phyloP scores from a whole-genome alignment of 768 basidiomycete species.

The Boletellus ananas region DNA sequence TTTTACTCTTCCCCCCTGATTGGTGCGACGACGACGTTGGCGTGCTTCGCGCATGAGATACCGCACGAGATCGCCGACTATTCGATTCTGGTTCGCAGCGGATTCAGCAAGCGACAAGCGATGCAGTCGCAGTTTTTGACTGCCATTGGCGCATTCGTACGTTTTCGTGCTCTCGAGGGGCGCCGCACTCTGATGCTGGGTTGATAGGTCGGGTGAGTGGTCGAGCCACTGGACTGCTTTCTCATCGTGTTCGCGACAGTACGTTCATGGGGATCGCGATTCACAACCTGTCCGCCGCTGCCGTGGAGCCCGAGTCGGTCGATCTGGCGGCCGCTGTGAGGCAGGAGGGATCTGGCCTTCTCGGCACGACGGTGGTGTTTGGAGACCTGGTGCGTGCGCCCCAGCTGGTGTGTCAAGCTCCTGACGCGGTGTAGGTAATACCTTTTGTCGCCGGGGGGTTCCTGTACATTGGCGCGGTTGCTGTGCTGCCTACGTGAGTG shows the following conservation, averaged over 20 bases:
- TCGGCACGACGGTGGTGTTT: conserved; percentile 77
- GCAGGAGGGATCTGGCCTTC: conserved; percentile 69
- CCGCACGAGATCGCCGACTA: conserved; percentile 98
- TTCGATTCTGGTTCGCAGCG: conserved; percentile 86
- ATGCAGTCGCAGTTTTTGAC: conserved; percentile 94
- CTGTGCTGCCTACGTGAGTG: conserved; percentile 84
- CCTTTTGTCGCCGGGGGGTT: conserved; percentile 91
- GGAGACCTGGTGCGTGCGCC: conserved; percentile 70
- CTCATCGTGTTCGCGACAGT: conserved; percentile 33
- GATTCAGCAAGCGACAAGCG: conserved; percentile 86
- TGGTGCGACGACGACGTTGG: conserved; percentile 91
- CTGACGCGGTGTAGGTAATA: conserved; percentile 55
- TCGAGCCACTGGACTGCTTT: conserved; percentile 1
- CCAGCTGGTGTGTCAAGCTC: conserved; percentile 11
- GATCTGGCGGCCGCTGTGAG: conserved; percentile 77
- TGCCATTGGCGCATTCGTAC: conserved; percentile 87
- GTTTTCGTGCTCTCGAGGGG: conserved; percentile 12
- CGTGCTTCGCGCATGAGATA: conserved; percentile 93
- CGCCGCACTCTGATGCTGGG: conserved; percentile 16
- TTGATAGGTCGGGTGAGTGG: conserved; percentile 34
- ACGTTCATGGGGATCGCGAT: conserved; percentile 88
- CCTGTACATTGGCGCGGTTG: conserved; percentile 90
- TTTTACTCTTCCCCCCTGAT: conserved; percentile 95
- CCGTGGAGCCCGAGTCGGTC: conserved; percentile 35
- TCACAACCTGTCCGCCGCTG: conserved; percentile 65